Conservation (phyloP, 768 basidiomycete genomes). For the Lactifluus pinguis region DNA sequence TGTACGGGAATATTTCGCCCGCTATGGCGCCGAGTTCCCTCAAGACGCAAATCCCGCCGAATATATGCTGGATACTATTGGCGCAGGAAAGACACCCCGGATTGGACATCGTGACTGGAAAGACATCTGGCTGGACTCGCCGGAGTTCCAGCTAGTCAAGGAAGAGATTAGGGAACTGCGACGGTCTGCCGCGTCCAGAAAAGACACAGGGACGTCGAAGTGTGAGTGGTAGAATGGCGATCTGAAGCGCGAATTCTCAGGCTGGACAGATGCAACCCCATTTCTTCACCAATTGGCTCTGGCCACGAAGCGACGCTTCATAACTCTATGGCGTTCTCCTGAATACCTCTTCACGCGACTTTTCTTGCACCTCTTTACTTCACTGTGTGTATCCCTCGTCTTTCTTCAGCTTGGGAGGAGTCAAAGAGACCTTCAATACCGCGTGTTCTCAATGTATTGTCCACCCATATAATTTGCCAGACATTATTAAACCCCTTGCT, state of each 20-base stretch:
- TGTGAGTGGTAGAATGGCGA: neutral
- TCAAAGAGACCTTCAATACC: conserved; percentile 63
- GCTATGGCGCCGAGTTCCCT: conserved; percentile 67
- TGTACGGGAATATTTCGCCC: conserved; percentile 68
- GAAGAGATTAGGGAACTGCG: conserved; percentile 35
- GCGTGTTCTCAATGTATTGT: conserved; percentile 68
- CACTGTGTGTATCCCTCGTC: conserved; percentile 65
- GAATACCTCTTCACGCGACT: conserved; percentile 80
- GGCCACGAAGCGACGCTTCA: conserved; percentile 58
- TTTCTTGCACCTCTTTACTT: conserved; percentile 64
- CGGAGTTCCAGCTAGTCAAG: conserved; percentile 34
- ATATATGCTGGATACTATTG: conserved; percentile 81
- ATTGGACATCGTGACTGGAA: conserved; percentile 81
- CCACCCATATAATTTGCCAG: neutral
- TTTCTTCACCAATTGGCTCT: conserved; percentile 65
- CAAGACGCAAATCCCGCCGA: conserved; percentile 66
- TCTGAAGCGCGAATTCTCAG: neutral
- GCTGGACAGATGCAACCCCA: conserved; percentile 56
- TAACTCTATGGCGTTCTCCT: conserved; percentile 73
- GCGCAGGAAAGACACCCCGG: conserved; percentile 65
- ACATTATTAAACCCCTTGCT: neutral
- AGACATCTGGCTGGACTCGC: conserved; percentile 71
- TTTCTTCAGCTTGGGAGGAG: conserved; percentile 68
- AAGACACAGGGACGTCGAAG: neutral
- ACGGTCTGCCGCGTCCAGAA: neutral